Evolutionary conservation across 129 eudicot genomes (phyloP).

Genomic region (Flaveria robusta): DNA sequence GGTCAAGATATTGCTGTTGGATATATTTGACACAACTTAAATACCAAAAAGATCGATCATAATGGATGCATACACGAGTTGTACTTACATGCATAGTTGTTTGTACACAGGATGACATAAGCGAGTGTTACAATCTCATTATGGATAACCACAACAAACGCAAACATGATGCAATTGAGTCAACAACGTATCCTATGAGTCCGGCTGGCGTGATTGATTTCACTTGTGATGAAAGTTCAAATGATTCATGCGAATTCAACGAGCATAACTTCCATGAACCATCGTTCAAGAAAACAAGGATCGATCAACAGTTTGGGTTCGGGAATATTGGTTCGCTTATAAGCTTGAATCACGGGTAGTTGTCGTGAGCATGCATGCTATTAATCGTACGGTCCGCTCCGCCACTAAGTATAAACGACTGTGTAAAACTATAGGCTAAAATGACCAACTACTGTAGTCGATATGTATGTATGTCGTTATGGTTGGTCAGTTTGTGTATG

Average conservation of each 20-base stretch:
- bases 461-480: neutral
- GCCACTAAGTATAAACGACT: constrained; percentile 13
- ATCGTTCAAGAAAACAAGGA: constrained; percentile 25
- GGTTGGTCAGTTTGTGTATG: constrained; percentile 31
- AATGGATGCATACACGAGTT: neutral
- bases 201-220: constrained; percentile 64
- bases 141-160: constrained; percentile 40
- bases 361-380: neutral
- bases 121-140: constrained; percentile 51
- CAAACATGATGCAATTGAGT: constrained; percentile 20
- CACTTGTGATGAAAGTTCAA: constrained; percentile 47
- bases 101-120: constrained; percentile 50
- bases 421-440: constrained; percentile 16
- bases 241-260: constrained; percentile 33
- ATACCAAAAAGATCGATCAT: neutral
- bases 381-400: constrained; percentile 25
- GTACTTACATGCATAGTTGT: neutral
- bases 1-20: constrained; percentile 20
- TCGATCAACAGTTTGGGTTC: constrained; percentile 19
- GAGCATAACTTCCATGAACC: constrained; percentile 16
- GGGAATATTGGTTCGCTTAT: constrained; percentile 36
- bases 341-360: constrained; percentile 12
- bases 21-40: neutral
- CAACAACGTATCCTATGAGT: constrained; percentile 32
- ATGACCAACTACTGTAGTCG: constrained; percentile 9